phyloP scores from a whole-genome alignment of 164 flowering plant genomes.

The Warburgia ugandensis region DNA sequence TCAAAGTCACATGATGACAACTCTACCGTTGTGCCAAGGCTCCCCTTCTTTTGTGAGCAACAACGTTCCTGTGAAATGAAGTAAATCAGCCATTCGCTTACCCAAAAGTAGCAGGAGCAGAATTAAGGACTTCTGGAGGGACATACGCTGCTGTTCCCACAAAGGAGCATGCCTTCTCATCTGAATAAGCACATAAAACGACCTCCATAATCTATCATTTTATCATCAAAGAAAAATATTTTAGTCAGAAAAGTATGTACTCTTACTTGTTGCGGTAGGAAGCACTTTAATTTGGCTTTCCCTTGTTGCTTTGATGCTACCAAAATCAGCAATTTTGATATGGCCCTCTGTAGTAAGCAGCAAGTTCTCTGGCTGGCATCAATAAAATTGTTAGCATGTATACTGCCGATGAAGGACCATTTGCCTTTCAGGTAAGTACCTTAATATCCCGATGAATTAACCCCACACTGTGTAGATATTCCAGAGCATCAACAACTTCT shows the following conservation, averaged over 20 bases:
- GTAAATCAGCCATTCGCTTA: slow-evolving; percentile 17
- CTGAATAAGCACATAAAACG: slow-evolving; percentile 30
- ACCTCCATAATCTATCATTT: slow-evolving; percentile 3
- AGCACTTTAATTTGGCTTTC: slow-evolving; percentile 81
- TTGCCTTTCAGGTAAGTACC: slow-evolving; percentile 32
- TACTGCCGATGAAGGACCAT: slow-evolving; percentile 6
- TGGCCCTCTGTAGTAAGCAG: slow-evolving; percentile 91
- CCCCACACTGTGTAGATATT: slow-evolving; percentile 89
- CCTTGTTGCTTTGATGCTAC: slow-evolving; percentile 93
- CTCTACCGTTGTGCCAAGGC: no score
- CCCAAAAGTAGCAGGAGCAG: slow-evolving; percentile 98
- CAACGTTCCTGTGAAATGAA: no score
- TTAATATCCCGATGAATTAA: slow-evolving; percentile 96
- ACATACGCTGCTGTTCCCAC: slow-evolving; percentile 99
- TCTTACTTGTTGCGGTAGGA: slow-evolving; percentile 75
- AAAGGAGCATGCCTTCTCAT: slow-evolving; percentile 95
- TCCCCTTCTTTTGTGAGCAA: no score
- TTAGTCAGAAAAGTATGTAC: slow-evolving; percentile 3
- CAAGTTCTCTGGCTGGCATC: slow-evolving; percentile 93
- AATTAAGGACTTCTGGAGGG: slow-evolving; percentile 98
- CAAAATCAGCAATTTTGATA: slow-evolving; percentile 96
- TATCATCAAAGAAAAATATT: not conserved
- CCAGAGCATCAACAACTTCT: slow-evolving; percentile 96
- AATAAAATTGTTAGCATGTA: slow-evolving; percentile 20
- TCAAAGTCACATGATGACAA: no score